Evolutionary conservation across 768 basidiomycete species (phyloP).

Genomic region (Termitomyces sp.): DNA sequence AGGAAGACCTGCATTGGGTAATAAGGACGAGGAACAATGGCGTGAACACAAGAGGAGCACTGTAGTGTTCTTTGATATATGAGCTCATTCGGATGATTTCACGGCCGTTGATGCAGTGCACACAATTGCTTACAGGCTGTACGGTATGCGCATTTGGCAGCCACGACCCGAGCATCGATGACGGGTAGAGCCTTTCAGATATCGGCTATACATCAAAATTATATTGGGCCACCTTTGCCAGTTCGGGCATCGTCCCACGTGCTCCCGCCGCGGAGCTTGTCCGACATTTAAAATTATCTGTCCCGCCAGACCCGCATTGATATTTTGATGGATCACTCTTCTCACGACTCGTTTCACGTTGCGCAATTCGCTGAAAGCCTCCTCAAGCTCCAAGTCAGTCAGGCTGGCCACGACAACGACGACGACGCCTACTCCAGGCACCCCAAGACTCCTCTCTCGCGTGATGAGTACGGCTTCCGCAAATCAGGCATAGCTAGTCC

Average conservation of each 20-base stretch:
- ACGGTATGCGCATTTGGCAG: conserved; percentile 41
- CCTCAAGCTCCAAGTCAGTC: conserved; percentile 38
- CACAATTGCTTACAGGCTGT: conserved; percentile 26
- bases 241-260: conserved; percentile 11
- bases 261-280: conserved; percentile 10
- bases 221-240: conserved; percentile 13
- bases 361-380: conserved; percentile 41
- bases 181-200: conserved; percentile 28
- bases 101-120: conserved; percentile 44
- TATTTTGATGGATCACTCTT: conserved; percentile 8
- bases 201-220: conserved; percentile 19
- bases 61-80: conserved; percentile 34
- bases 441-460: conserved; percentile 31
- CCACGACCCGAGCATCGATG: conserved; percentile 34
- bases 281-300: conserved; percentile 4
- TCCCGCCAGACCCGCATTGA: conserved; percentile 5
- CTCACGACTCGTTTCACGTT: conserved; percentile 22
- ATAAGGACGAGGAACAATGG: conserved; percentile 21
- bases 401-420: conserved; percentile 3
- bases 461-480: conserved; percentile 83
- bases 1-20: conserved; percentile 25
- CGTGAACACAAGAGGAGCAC: conserved; percentile 11
- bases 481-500: conserved; percentile 68
- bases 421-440: conserved; percentile 5
- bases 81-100: conserved; percentile 41